Percentiles rank a stretch among this genome's conserved stretches.
phyloP scores from a whole-genome alignment of 2,329 filamentous ascomycete species.

The Teratosphaeria pseudoeucalypti region DNA sequence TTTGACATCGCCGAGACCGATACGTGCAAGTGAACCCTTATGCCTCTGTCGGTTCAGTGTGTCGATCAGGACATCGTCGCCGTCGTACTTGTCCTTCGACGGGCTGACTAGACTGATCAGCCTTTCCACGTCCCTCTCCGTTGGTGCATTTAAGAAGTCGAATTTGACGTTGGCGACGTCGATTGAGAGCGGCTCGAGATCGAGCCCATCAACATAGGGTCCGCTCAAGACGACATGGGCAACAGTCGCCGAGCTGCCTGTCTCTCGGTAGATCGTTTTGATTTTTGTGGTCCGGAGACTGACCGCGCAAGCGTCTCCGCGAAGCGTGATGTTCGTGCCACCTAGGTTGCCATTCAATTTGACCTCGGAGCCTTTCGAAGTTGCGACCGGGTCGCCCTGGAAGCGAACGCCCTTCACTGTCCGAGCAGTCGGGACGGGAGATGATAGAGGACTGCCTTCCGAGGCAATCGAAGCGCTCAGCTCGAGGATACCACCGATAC shows the following conservation, averaged over 20 bases:
- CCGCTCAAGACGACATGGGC: slow-evolving; percentile 65
- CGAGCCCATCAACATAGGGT: slow-evolving; percentile 41
- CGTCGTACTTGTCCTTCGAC: slow-evolving; percentile 79
- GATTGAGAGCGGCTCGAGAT: slow-evolving; percentile 25
- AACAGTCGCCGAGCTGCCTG: slow-evolving; percentile 61
- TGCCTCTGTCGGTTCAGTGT: slow-evolving; percentile 76
- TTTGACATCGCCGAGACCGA: slow-evolving; percentile 55
- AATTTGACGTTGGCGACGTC: slow-evolving; percentile 43
- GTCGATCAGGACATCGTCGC: slow-evolving; percentile 87
- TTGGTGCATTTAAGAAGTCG: slow-evolving; percentile 63
- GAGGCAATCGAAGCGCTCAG: slow-evolving; percentile 76
- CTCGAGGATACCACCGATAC: slow-evolving; percentile 81
- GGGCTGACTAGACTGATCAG: slow-evolving; percentile 81
- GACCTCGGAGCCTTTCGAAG: slow-evolving; percentile 21
- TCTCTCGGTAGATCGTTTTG: slow-evolving; percentile 66
- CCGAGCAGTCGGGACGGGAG: slow-evolving; percentile 24
- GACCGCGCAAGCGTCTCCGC: slow-evolving; percentile 66
- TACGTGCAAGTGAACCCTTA: slow-evolving; percentile 72
- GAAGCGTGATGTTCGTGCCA: slow-evolving; percentile 64
- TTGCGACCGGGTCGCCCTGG: slow-evolving; percentile 28
- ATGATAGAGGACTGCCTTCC: slow-evolving; percentile 34
- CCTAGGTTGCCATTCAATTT: slow-evolving; percentile 71
- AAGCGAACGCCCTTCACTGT: slow-evolving; percentile 47
- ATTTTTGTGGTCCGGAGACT: slow-evolving; percentile 68
- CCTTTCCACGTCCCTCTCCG: slow-evolving; percentile 69